Conservation (phyloP, 1,284 basidiomycete species). For the Puccinia triticina region DNA sequence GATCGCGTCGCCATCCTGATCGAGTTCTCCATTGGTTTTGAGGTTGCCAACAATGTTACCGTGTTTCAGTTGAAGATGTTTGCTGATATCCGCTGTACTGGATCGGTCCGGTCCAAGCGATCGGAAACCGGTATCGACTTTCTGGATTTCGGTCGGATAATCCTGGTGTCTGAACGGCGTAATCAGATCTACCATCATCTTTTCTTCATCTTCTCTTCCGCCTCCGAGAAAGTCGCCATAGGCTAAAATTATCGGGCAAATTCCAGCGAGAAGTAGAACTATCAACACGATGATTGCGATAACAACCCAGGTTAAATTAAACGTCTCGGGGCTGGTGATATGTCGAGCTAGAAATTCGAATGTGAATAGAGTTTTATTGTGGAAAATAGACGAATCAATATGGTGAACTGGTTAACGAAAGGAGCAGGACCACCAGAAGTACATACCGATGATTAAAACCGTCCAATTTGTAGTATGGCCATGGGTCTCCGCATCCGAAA, state of each 20-base stretch:
- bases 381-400: no score
- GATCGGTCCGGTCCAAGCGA: no score
- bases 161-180: background rate
- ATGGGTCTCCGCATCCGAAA: background rate
- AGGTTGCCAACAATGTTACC: no score
- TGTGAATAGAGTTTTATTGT: no score
- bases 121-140: no score
- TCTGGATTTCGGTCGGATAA: no score
- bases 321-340: background rate
- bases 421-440: no score
- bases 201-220: background rate
- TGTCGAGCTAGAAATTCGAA: no score
- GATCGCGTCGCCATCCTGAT: background rate
- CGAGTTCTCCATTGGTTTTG: no score
- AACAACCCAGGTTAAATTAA: background rate
- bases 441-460: background rate
- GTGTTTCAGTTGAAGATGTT: no score
- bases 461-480: background rate
- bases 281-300: background rate
- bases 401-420: no score
- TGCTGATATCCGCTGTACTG: no score
- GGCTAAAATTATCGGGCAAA: background rate
- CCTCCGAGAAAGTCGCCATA: background rate
- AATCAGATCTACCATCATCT: background rate
- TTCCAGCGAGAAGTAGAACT: background rate